Evolutionary conservation across 2,329 filamentous ascomycete genomes (phyloP), one percentile per base, ranked within the genome.

Genomic region (Ophiocordyceps unilateralis): DNA sequence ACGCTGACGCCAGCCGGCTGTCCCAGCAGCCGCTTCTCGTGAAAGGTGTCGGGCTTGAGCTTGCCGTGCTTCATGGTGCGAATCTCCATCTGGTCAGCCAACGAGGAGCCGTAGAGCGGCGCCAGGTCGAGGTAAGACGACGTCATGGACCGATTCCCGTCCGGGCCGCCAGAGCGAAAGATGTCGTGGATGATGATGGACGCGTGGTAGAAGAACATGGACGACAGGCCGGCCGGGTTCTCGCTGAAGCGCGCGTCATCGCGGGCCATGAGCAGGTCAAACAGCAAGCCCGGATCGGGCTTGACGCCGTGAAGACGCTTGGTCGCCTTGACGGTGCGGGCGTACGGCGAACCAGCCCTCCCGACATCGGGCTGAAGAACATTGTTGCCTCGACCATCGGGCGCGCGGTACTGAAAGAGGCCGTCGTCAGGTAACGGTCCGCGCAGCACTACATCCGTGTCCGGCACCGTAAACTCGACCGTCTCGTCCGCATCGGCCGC

Each of bases 81-180:
- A 52, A 84, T 72, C 47, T 65, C 57, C 40, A 77, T 62, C 51
- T 83, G 79, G 48, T 82, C 75, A 22, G 66, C 61, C 51, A 74
- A 67, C 38, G 74, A 76, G 41, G 72, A 80, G 4, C 83, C 83
- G 49, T 87, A 87, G 3, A 87, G 63, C 0, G 82, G 82, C 0
- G 78, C 70, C 1, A 88, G 64, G 52, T 87, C 82, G 21, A 87
- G 69, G 48, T 87, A 87, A 0, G 81, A 85, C 0, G 80, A 85
- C 0, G 78, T 83, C 47, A 76, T 65, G 1, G 76, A 81, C 44
- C 72, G 74, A 44, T 72, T 74, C 52, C 67, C 70, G 55, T 86
- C 76, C 5, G 63, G 63, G 22, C 75, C 72, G 50, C 73, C 74
- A 2, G 58, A 60, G 5, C 56, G 52, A 47, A 61, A 61, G 44